These are phyloP conservation scores for Nepenthes mirabilis DNA, from an alignment of 148 eudicot species.

Conservation along the genomic window DNA sequence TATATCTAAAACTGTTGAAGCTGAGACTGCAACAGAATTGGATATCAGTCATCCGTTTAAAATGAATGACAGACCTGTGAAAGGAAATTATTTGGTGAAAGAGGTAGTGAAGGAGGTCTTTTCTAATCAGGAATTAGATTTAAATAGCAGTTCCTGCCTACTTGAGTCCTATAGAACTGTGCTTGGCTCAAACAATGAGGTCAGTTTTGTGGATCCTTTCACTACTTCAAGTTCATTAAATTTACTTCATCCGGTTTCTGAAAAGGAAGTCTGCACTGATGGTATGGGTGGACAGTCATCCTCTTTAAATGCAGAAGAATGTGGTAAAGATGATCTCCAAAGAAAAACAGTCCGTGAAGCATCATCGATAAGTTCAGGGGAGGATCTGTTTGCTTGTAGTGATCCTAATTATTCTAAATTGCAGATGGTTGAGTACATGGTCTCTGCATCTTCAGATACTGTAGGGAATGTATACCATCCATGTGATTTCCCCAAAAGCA, in stretches of 20 bases:
- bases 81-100: neutral
- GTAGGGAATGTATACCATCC: constrained; percentile 13
- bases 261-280: constrained; percentile 4
- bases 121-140: neutral
- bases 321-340: constrained; percentile 3
- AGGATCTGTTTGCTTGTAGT: constrained; percentile 52
- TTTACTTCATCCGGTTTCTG: constrained; percentile 9
- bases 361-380: constrained; percentile 18
- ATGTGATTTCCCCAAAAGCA: constrained; percentile 14
- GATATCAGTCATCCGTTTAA: constrained; percentile 1
- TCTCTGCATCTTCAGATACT: constrained; percentile 11
- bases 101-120: constrained; percentile 6
- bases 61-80: constrained; percentile 2
- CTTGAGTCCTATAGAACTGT: constrained; percentile 6
- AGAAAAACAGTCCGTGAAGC: neutral
- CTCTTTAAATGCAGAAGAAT: constrained; percentile 10
- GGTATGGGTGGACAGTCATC: constrained; percentile 1
- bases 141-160: neutral
- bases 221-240: constrained; percentile 10
- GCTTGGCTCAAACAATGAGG: constrained; percentile 16
- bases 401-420: constrained; percentile 34
- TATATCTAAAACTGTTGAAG: neutral
- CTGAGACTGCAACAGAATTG: constrained; percentile 5
- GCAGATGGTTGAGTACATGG: constrained; percentile 7
- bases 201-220: constrained; percentile 11